Conservation (phyloP, 2,329 filamentous ascomycete genomes). For the Colletotrichum filicis region DNA sequence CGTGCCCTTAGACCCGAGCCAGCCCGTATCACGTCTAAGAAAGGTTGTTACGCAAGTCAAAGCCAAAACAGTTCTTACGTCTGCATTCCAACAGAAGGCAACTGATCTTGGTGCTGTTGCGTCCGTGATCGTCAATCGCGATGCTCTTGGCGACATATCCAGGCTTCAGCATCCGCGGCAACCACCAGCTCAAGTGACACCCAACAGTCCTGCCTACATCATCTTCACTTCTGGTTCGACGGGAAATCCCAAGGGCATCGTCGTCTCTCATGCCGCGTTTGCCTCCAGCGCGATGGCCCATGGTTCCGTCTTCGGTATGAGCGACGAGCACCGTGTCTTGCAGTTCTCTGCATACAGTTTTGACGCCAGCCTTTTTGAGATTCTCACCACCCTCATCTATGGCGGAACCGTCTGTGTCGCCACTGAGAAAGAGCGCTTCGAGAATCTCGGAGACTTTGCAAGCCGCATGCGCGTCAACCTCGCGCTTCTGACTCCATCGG, state of each 20-base stretch:
- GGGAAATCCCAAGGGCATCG: slow-evolving; percentile 59
- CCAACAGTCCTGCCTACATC: slow-evolving; percentile 45
- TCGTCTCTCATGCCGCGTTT: slow-evolving; percentile 41
- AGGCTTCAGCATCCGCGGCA: neutral
- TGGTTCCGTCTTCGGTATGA: slow-evolving; percentile 10
- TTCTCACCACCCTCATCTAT: slow-evolving; percentile 47
- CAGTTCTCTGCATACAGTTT: slow-evolving; percentile 50
- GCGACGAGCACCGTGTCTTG: slow-evolving; percentile 24
- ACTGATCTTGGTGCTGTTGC: slow-evolving; percentile 2
- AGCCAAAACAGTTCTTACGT: neutral
- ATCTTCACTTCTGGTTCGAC: slow-evolving; percentile 56
- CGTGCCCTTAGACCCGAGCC: slow-evolving; percentile 21
- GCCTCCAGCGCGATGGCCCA: slow-evolving; percentile 36
- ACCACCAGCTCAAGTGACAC: neutral
- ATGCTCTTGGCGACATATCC: slow-evolving; percentile 48
- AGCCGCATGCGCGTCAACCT: neutral
- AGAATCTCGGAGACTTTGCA: slow-evolving; percentile 26
- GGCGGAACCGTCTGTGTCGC: slow-evolving; percentile 54
- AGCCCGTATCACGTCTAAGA: slow-evolving; percentile 21
- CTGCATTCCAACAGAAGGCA: slow-evolving; percentile 10
- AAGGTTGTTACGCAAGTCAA: neutral
- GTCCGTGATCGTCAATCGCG: slow-evolving; percentile 24
- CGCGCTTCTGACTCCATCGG: slow-evolving; percentile 23
- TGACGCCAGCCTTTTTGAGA: slow-evolving; percentile 49
- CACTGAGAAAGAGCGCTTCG: slow-evolving; percentile 48